These are phyloP conservation scores for Lasiosphaeria hispida DNA, from an alignment of 495 filamentous ascomycete genomes.

Conservation along the genomic window DNA sequence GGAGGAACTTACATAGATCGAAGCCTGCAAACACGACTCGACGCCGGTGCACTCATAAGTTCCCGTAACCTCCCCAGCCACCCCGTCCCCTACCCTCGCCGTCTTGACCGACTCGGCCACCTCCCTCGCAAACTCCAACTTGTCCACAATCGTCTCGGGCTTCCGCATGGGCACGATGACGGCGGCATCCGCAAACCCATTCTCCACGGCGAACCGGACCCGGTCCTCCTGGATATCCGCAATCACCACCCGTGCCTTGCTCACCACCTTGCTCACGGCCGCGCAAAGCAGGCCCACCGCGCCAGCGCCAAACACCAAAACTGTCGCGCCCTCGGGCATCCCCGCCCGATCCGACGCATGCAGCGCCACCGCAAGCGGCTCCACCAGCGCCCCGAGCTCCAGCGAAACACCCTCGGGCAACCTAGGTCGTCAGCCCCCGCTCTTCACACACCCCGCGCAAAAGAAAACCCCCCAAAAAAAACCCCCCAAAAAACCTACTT, in stretches of 20 bases:
- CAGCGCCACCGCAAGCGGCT: conserved; percentile 77
- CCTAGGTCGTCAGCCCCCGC: conserved; percentile 22
- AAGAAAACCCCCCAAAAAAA: background rate
- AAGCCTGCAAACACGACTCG: conserved; percentile 79
- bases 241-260: conserved; percentile 54
- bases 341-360: conserved; percentile 66
- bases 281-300: conserved; percentile 77
- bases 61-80: conserved; percentile 61
- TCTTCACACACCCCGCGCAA: too few relatives aligned
- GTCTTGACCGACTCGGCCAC: conserved; percentile 53
- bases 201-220: conserved; percentile 66
- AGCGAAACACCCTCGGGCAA: conserved; percentile 63
- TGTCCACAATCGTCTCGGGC: conserved; percentile 55
- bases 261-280: conserved; percentile 53
- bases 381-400: conserved; percentile 70
- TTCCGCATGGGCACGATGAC: conserved; percentile 58
- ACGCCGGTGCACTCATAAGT: conserved; percentile 96
- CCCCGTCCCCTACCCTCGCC: conserved; percentile 30
- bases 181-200: conserved; percentile 64
- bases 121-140: conserved; percentile 59
- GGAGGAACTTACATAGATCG: conserved; percentile 65
- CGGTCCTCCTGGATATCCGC: conserved; percentile 76
- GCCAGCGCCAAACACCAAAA: conserved; percentile 78
- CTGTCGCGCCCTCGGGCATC: conserved; percentile 50
- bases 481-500: conserved; percentile 47